Percentiles rank a stretch among this genome's conserved stretches.
Evolutionary conservation across 1,139 yeast genomes (phyloP).

Genomic region (Yamadazyma dushanensis): DNA sequence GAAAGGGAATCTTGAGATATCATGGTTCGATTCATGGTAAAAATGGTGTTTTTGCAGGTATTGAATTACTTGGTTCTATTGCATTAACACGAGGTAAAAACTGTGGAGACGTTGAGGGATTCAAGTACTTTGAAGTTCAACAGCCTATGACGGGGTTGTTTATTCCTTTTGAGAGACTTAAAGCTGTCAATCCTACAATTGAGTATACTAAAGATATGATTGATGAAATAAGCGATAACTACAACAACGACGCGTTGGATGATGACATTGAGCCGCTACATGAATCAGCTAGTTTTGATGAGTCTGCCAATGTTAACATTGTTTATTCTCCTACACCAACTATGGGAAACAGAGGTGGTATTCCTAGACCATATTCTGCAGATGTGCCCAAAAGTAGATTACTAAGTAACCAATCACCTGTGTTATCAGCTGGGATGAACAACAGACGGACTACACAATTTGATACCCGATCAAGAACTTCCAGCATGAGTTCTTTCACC

Average conservation of each 20-base stretch:
- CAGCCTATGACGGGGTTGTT: constrained; percentile 72
- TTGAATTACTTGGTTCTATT: constrained; percentile 68
- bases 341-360: not conserved
- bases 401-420: constrained; percentile 1
- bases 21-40: constrained; percentile 76
- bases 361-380: constrained; percentile 12
- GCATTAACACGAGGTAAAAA: constrained; percentile 50
- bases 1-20: constrained; percentile 64
- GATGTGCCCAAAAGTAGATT: constrained; percentile 8
- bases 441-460: constrained; percentile 4
- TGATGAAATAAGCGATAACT: constrained; percentile 9
- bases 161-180: constrained; percentile 65
- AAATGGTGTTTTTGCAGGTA: constrained; percentile 80
- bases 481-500: constrained; percentile 13
- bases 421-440: not conserved
- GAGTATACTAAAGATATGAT: constrained; percentile 17
- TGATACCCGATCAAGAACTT: constrained; percentile 14
- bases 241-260: constrained; percentile 9
- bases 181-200: constrained; percentile 35
- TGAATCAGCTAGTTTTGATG: not conserved
- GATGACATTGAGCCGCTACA: constrained; percentile 4
- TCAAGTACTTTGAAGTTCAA: constrained; percentile 50
- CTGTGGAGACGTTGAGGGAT: constrained; percentile 45
- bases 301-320: not conserved
- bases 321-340: not conserved